Percentiles rank a stretch among this genome's conserved stretches.
Conservation (phyloP, 1,139 yeast species). For the Nakaseomyces kungkrabaensis region DNA sequence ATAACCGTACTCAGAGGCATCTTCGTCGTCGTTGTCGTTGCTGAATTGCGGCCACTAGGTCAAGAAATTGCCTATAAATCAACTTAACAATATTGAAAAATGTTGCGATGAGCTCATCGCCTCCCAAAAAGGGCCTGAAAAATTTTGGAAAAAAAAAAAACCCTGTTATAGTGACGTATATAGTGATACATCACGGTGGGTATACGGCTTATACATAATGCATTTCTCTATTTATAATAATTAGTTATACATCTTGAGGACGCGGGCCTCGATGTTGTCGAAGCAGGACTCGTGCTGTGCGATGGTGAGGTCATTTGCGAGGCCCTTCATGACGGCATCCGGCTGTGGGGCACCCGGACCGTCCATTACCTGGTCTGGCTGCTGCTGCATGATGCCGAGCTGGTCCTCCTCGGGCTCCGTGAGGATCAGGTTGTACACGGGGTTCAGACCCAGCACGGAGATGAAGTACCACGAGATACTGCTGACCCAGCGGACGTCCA, state of each 20-base stretch:
- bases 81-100: too few relatives aligned
- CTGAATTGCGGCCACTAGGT: too few relatives aligned
- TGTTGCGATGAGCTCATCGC: neutral
- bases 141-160: too few relatives aligned
- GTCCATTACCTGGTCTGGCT: conserved; percentile 24
- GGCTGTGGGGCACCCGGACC: conserved; percentile 52
- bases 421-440: conserved; percentile 65
- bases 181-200: too few relatives aligned
- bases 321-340: conserved; percentile 52
- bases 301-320: conserved; percentile 71
- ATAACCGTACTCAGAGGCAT: conserved; percentile 60
- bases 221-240: too few relatives aligned
- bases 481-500: conserved; percentile 90
- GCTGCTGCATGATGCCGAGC: conserved; percentile 34
- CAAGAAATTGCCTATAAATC: neutral
- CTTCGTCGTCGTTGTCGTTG: neutral
- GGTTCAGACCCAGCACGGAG: conserved; percentile 73
- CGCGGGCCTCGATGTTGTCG: conserved; percentile 57
- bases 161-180: too few relatives aligned
- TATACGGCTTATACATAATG: too few relatives aligned
- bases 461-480: conserved; percentile 97
- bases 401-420: conserved; percentile 42
- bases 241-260: conserved; percentile 32
- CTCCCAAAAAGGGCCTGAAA: neutral
- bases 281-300: conserved; percentile 48